Conservation (phyloP, 177 flowering plant genomes). For the Tripterygium wilfordii region DNA sequence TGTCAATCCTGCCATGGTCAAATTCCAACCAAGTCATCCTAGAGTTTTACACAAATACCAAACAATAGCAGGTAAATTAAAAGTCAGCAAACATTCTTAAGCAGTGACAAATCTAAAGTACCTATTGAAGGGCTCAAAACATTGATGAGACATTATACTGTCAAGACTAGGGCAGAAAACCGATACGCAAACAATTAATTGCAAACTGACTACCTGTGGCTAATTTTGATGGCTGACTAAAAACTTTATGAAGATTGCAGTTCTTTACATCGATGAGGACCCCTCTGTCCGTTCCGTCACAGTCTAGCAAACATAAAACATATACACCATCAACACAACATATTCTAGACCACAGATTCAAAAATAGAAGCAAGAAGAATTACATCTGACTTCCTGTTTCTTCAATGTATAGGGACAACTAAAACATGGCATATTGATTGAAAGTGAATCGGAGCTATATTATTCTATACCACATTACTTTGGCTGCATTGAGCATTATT, state of each 20-base stretch:
- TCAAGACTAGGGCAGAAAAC: too few species aligned
- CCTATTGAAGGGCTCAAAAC: neutral
- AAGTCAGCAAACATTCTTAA: neutral
- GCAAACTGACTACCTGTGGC: constrained; percentile 21
- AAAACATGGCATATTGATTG: too few species aligned
- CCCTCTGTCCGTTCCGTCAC: constrained; percentile 11
- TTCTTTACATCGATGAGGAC: constrained; percentile 6
- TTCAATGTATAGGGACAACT: too few species aligned
- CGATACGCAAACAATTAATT: neutral
- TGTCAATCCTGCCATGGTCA: constrained; percentile 46
- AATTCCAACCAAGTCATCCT: neutral
- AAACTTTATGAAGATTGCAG: constrained; percentile 18
- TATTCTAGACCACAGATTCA: neutral
- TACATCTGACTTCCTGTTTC: too few species aligned
- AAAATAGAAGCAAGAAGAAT: neutral
- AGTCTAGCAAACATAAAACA: constrained; percentile 10
- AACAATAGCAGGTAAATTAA: neutral
- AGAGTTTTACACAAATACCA: too few species aligned
- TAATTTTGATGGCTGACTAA: constrained; percentile 13
- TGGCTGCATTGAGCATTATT: too few species aligned
- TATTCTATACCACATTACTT: too few species aligned
- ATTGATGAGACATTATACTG: too few species aligned
- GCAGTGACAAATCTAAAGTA: neutral
- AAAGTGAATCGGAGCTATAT: too few species aligned
- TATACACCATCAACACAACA: neutral